Conservation (phyloP, 352 stramenopile genomes). For the Phytophthora pistaciae region DNA sequence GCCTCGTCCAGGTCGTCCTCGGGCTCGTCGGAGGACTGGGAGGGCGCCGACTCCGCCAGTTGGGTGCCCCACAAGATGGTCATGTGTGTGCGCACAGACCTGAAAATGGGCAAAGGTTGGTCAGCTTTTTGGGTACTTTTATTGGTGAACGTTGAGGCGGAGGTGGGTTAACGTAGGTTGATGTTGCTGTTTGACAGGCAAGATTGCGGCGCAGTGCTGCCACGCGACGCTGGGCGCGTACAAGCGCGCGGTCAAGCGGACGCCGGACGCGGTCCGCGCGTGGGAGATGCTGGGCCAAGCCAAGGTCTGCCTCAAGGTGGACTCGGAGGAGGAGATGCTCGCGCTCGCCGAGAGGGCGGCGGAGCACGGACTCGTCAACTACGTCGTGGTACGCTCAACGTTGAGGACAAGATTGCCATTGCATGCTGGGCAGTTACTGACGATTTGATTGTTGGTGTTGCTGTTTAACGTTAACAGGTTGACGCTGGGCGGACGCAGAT, state of each 20-base stretch:
- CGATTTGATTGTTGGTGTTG: neutral
- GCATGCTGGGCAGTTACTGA: slow-evolving; percentile 6
- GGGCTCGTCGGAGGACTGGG: slow-evolving; percentile 65
- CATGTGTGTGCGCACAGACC: slow-evolving; percentile 94
- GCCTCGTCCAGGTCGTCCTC: slow-evolving; percentile 38
- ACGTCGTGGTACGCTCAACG: slow-evolving; percentile 71
- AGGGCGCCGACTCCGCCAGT: slow-evolving; percentile 63
- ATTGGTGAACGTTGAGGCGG: too few relatives aligned
- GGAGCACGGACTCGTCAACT: slow-evolving; percentile 75
- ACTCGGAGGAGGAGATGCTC: slow-evolving; percentile 87
- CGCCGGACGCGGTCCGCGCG: slow-evolving; percentile 66
- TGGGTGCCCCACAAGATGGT: slow-evolving; percentile 94
- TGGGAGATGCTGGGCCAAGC: slow-evolving; percentile 90
- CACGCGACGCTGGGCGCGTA: slow-evolving; percentile 95
- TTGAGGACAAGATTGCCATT: neutral
- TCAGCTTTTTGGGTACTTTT: slow-evolving; percentile 36
- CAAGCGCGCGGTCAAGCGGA: slow-evolving; percentile 91
- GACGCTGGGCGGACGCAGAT: slow-evolving; percentile 90
- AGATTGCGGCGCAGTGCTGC: slow-evolving; percentile 89
- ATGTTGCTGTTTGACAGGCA: slow-evolving; percentile 47
- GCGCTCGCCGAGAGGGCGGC: slow-evolving; percentile 69
- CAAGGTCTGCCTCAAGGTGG: slow-evolving; percentile 89
- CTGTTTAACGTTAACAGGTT: slow-evolving; percentile 41
- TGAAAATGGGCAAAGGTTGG: slow-evolving; percentile 97
- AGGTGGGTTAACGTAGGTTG: neutral